A percentile compares a stretch with the other conserved stretches of the same genome.
Conservation (phyloP, 2,329 filamentous ascomycete genomes). For the Phoma herbarum region DNA sequence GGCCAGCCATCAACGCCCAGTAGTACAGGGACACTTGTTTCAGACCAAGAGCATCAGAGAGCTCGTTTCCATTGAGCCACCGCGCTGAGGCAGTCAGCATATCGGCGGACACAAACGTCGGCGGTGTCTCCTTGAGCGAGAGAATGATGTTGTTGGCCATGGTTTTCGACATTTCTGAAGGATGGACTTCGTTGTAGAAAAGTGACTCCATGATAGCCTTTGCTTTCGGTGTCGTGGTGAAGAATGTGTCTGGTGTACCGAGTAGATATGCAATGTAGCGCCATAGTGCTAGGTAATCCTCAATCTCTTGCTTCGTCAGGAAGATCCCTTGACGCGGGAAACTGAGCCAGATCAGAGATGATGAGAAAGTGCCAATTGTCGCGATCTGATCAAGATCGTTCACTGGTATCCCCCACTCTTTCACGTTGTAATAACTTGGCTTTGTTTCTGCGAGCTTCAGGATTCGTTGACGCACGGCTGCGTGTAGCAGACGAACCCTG, state of each 20-base stretch:
- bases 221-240: conserved; percentile 65
- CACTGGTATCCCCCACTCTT: conserved; percentile 70
- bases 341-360: conserved; percentile 71
- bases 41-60: conserved; percentile 68
- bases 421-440: conserved; percentile 69
- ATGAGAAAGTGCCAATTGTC: conserved; percentile 76
- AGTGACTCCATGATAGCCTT: conserved; percentile 73
- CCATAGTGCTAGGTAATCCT: conserved; percentile 79
- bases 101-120: conserved; percentile 69
- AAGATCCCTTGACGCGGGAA: conserved; percentile 78
- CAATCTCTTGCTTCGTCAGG: conserved; percentile 67
- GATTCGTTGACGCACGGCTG: conserved; percentile 72
- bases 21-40: conserved; percentile 66
- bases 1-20: conserved; percentile 67
- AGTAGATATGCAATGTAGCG: conserved; percentile 76
- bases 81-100: conserved; percentile 74
- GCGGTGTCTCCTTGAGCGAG: conserved; percentile 71
- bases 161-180: conserved; percentile 68
- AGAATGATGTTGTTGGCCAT: conserved; percentile 80
- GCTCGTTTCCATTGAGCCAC: conserved; percentile 73
- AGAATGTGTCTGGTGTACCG: conserved; percentile 70
- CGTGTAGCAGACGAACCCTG: conserved; percentile 74
- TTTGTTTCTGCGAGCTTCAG: conserved; percentile 64
- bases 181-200: conserved; percentile 71
- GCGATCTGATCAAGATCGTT: conserved; percentile 79